A percentile compares a stretch with the other conserved stretches of the same genome.
Evolutionary conservation across 2,329 filamentous ascomycete genomes (phyloP).

Genomic region (Fusarium nisikadoi): DNA sequence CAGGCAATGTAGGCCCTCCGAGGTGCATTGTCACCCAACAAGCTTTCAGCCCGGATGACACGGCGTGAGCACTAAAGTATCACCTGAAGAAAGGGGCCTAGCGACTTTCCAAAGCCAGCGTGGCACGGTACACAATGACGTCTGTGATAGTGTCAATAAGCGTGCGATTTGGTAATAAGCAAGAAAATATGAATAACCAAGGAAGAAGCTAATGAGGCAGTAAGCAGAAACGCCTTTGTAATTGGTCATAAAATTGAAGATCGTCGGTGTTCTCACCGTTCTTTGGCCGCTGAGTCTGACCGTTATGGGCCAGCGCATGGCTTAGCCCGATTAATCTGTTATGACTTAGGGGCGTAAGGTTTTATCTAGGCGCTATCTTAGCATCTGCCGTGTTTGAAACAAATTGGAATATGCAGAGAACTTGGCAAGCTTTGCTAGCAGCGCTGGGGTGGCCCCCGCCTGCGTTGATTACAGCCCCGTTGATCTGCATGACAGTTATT

Average conservation of each 20-base stretch:
- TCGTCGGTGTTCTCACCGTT: neutral
- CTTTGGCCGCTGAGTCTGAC: neutral
- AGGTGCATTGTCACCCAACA: slow-evolving; percentile 2
- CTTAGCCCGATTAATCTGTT: neutral
- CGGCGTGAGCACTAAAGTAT: slow-evolving; percentile 21
- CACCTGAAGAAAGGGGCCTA: neutral
- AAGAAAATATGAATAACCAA: neutral
- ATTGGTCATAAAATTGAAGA: neutral
- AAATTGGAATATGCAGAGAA: neutral
- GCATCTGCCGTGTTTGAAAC: neutral
- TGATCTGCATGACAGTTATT: slow-evolving; percentile 2
- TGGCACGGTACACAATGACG: neutral
- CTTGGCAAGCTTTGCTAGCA: neutral
- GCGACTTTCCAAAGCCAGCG: neutral
- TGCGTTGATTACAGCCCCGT: neutral
- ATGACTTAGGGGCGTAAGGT: neutral
- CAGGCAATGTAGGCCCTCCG: neutral
- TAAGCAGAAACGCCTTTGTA: neutral
- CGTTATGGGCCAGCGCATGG: neutral
- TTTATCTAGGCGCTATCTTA: slow-evolving; percentile 19
- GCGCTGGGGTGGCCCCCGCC: neutral
- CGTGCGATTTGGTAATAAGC: neutral
- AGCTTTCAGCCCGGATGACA: slow-evolving; percentile 9
- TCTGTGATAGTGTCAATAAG: neutral
- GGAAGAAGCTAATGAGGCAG: neutral